Conservation (phyloP, 1,284 basidiomycete species). For the Cutaneotrichosporon cavernicola region DNA sequence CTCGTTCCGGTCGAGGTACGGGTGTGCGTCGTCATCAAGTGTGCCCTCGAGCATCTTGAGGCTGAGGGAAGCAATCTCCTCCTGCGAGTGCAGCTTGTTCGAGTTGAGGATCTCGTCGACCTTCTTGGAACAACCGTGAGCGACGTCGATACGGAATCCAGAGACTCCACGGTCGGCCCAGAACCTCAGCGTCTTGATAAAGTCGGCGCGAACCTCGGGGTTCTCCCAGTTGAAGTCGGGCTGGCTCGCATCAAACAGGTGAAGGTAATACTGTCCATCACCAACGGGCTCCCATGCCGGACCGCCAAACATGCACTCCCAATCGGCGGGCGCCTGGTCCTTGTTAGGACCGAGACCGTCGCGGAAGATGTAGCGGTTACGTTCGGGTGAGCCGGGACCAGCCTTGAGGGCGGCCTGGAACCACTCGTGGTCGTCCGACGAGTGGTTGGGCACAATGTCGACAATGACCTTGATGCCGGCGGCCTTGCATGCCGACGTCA, state of each 20-base stretch:
- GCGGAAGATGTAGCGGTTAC: conserved; percentile 75
- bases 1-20: conserved; percentile 39
- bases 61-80: conserved; percentile 22
- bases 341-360: conserved; percentile 55
- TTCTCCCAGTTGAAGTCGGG: conserved; percentile 80
- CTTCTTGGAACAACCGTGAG: conserved; percentile 39
- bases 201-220: conserved; percentile 62
- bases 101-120: conserved; percentile 14
- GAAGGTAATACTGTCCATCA: conserved; percentile 68
- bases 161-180: conserved; percentile 73
- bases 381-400: conserved; percentile 55
- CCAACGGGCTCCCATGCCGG: conserved; percentile 73
- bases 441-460: conserved; percentile 79
- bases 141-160: conserved; percentile 62
- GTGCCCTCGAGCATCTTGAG: conserved; percentile 26
- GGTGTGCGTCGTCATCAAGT: conserved; percentile 30
- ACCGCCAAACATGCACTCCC: conserved; percentile 68
- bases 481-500: conserved; percentile 62
- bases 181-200: conserved; percentile 67
- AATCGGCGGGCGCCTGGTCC: conserved; percentile 69
- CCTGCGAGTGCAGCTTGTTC: conserved; percentile 12
- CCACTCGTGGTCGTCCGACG: conserved; percentile 74
- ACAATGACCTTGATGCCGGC: conserved; percentile 73
- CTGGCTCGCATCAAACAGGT: conserved; percentile 68
- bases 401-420: conserved; percentile 64